A percentile compares a stretch with the other conserved stretches of the same genome.
These are phyloP conservation scores for Emericellopsis cladophorae DNA, from an alignment of 2,329 filamentous ascomycete genomes.

Conservation along the genomic window DNA sequence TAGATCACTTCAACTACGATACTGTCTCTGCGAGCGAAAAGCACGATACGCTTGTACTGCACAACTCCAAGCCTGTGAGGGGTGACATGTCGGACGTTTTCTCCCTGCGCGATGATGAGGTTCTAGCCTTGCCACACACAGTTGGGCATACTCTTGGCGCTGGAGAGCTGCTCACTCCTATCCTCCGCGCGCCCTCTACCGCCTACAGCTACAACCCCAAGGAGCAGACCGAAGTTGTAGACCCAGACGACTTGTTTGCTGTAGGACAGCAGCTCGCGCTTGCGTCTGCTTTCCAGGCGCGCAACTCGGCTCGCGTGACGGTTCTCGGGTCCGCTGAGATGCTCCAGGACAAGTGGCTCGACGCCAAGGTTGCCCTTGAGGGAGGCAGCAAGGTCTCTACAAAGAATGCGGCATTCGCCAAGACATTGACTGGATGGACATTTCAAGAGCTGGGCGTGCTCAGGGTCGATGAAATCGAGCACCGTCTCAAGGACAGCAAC, in stretches of 20 bases:
- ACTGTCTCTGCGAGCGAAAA: conserved; percentile 60
- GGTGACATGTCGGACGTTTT: conserved; percentile 70
- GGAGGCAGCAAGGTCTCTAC: conserved; percentile 44
- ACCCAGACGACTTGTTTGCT: conserved; percentile 68
- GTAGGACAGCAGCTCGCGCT: conserved; percentile 73
- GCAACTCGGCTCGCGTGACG: conserved; percentile 83
- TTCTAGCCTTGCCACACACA: conserved; percentile 71
- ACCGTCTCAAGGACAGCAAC: conserved; percentile 47
- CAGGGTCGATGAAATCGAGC: conserved; percentile 70
- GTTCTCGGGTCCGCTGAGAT: conserved; percentile 79
- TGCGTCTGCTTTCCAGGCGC: conserved; percentile 77
- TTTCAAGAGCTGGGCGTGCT: conserved; percentile 91
- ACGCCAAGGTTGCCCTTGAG: conserved; percentile 58
- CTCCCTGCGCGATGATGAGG: conserved; percentile 26
- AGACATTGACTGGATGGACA: conserved; percentile 80
- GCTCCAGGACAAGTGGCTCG: conserved; percentile 81
- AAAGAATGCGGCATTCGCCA: conserved; percentile 74
- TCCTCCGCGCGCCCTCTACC: conserved; percentile 71
- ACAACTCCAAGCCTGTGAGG: conserved; percentile 52
- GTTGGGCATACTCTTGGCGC: conserved; percentile 74
- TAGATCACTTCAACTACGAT: conserved; percentile 96
- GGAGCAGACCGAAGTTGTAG: conserved; percentile 57
- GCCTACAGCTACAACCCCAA: conserved; percentile 93
- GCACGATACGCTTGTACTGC: conserved; percentile 79
- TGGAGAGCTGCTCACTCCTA: conserved; percentile 63